A percentile compares a stretch with the other conserved stretches of the same genome.
These are phyloP conservation scores for Candida corydali DNA, from an alignment of 805 yeast species.

Conservation along the genomic window DNA sequence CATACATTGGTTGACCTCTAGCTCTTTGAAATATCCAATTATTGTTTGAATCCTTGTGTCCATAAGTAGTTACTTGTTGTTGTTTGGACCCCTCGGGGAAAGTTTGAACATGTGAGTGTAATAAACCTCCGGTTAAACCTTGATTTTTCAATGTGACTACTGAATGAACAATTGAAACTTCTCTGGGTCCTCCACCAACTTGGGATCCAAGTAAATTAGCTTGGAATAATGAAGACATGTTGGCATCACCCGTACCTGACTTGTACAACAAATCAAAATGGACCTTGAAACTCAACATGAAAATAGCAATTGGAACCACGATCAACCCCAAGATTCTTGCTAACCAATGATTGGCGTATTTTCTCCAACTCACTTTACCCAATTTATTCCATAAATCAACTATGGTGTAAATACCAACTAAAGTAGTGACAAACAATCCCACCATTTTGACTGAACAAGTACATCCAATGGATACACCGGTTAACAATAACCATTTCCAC, in stretches of 20 bases:
- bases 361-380: conserved; percentile 51
- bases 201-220: conserved; percentile 68
- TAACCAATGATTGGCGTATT: conserved; percentile 59
- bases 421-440: conserved; percentile 82
- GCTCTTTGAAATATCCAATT: conserved; percentile 47
- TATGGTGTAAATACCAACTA: conserved; percentile 87
- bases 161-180: conserved; percentile 52
- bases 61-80: conserved; percentile 45
- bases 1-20: conserved; percentile 31
- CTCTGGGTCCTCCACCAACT: conserved; percentile 64
- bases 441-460: conserved; percentile 95
- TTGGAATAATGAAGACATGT: conserved; percentile 78
- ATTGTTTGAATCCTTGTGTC: conserved; percentile 44
- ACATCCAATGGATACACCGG: conserved; percentile 87
- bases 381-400: conserved; percentile 83
- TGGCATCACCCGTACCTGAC: conserved; percentile 78
- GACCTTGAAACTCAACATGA: conserved; percentile 63
- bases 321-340: conserved; percentile 64
- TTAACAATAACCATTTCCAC: conserved; percentile 89
- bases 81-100: conserved; percentile 47
- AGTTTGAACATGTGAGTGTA: conserved; percentile 44
- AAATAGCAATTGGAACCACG: conserved; percentile 58
- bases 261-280: conserved; percentile 72
- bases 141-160: conserved; percentile 37
- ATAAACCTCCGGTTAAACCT: conserved; percentile 42